Evolutionary conservation across 805 yeast species (phyloP), one percentile per base, ranked within the genome.

Genomic region (Kodamaea hsintzibuensis): DNA sequence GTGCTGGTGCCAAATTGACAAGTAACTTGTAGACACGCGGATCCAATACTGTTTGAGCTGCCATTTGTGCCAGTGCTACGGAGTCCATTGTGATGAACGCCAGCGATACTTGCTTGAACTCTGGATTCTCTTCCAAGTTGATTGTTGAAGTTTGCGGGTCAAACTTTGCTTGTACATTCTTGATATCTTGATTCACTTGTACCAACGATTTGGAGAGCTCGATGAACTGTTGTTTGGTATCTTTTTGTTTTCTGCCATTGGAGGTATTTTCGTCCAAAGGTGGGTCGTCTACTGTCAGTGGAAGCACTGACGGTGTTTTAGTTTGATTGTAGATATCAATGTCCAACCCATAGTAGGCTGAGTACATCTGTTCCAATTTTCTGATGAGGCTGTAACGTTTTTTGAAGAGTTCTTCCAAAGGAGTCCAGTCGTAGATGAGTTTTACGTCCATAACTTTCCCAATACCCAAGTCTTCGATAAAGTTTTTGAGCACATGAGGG

Each of bases 401-500:
- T 1, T 60, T 62, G 50, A 80, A 74, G 39, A 81, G 59, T 16
- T 60, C 57, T 43, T 73, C 77, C 40, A 82, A 65, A 3, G 74
- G 71, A 1, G 75, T 52, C 76, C 78, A 77, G 58, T 77, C 76
- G 56, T 78, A 78, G 16, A 80, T 78, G 54, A 82, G 65, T 49
- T 74, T 77, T 35, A 83, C 78, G 17, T 76, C 78, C 19, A 70
- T 73, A n/a, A 83, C 86, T 50, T 71, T 73, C 1, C 87, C 87
- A 12, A 82, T 78, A 0, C 82, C 82, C 58, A 83, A 67, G 47
- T 76, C 78, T 60, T 83, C 85, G 42, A 83, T 76, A 60, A 82
- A 84, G 14, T 62, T 56, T 52, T 78, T 79, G 49, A 83, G 68
- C 3, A 73, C 71, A 6, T 58, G 58, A 14, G 81, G 82, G 56